Evolutionary conservation across 495 filamentous ascomycete genomes (phyloP).

Genomic region (Neurospora sp.): DNA sequence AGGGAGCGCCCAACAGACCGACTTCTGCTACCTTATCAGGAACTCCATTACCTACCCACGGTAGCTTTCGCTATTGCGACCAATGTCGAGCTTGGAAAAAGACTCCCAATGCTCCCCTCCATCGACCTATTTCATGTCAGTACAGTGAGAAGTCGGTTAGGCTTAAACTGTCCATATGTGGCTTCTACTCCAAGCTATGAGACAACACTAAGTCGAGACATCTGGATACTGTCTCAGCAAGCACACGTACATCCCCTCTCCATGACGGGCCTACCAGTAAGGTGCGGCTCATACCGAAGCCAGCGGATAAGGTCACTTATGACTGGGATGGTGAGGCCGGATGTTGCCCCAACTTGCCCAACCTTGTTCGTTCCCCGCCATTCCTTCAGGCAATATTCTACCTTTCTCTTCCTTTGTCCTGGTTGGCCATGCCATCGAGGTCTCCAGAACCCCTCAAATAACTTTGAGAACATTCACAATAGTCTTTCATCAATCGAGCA

Average conservation of each 20-base stretch:
- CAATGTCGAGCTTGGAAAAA: background rate
- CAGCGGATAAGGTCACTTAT: background rate
- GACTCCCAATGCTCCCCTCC: background rate
- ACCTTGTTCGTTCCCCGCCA: background rate
- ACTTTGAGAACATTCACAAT: background rate
- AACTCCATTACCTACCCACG: constrained; percentile 1
- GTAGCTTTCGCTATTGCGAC: background rate
- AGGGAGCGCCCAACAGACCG: background rate
- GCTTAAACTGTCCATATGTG: background rate
- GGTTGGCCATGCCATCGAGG: background rate
- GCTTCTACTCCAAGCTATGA: background rate
- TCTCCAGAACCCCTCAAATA: background rate
- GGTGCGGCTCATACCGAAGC: background rate
- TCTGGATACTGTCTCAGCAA: constrained; percentile 9
- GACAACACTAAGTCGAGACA: constrained; percentile 4
- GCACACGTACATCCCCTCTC: background rate
- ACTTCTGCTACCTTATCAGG: background rate
- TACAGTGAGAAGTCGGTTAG: background rate
- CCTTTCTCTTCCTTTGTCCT: background rate
- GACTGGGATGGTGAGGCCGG: background rate
- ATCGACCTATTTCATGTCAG: background rate
- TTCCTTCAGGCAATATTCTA: background rate
- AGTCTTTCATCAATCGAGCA: background rate
- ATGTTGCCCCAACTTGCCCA: background rate
- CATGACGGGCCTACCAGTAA: background rate